These are phyloP conservation scores for Serendipita sp. DNA, from an alignment of 768 basidiomycete species.

Conservation along the genomic window DNA sequence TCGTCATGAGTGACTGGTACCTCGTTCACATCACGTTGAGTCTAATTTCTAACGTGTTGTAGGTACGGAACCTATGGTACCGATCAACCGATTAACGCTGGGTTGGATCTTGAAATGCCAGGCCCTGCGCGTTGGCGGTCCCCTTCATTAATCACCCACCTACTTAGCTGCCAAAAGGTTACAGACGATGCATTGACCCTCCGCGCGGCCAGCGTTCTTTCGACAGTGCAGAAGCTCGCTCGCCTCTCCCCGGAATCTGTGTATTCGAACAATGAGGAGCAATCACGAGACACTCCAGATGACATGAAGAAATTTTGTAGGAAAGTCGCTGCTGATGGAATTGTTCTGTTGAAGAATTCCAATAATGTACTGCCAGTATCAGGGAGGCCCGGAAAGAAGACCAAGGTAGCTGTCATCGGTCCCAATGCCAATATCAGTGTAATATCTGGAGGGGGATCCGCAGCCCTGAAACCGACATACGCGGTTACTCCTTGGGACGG, in stretches of 20 bases:
- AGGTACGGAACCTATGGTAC: conserved; percentile 63
- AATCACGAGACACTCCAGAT: conserved; percentile 38
- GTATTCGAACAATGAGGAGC: conserved; percentile 11
- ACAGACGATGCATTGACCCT: conserved; percentile 13
- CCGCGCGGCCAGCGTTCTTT: conserved; percentile 12
- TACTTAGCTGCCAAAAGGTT: conserved; percentile 35
- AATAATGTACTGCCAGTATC: conserved; percentile 36
- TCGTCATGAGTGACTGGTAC: conserved; percentile 74
- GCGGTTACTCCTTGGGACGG: conserved; percentile 48
- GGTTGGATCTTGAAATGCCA: conserved; percentile 68
- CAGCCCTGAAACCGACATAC: conserved; percentile 46
- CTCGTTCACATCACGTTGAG: not conserved
- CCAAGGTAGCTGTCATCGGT: conserved; percentile 46
- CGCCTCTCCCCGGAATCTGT: conserved; percentile 7
- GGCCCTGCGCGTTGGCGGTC: conserved; percentile 61
- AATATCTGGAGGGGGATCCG: conserved; percentile 62
- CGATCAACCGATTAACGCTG: conserved; percentile 50
- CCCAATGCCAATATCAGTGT: conserved; percentile 49
- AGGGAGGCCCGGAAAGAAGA: conserved; percentile 17
- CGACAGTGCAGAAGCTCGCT: conserved; percentile 5
- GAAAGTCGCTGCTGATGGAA: conserved; percentile 39
- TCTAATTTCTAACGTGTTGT: not conserved
- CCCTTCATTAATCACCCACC: conserved; percentile 47
- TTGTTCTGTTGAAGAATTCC: conserved; percentile 53
- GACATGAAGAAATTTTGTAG: conserved; percentile 38